Conservation (phyloP, 116 monocot genomes). For the Cymodocea nodosa region DNA sequence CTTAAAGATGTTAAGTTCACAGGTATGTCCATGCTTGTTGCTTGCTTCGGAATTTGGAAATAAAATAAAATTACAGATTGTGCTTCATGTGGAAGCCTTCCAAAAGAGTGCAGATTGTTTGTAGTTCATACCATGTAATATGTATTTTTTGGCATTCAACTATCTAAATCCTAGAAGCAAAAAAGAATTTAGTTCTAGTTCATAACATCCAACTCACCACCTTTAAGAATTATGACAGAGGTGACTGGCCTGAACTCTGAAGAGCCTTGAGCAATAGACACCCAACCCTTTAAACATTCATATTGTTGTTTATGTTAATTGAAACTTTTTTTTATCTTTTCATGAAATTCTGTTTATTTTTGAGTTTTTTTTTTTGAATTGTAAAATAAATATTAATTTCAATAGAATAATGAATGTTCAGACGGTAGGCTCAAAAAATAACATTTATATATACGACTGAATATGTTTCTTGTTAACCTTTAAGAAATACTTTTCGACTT, state of each 20-base stretch:
- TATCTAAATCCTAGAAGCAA: neutral
- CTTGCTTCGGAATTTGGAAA: neutral
- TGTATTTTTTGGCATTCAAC: neutral
- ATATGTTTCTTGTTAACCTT: too few relatives aligned
- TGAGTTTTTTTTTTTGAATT: neutral
- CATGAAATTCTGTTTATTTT: neutral
- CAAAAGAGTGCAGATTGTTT: neutral
- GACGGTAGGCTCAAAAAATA: too few relatives aligned
- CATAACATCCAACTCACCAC: neutral
- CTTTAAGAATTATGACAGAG: neutral
- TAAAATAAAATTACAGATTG: neutral
- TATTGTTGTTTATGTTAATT: neutral
- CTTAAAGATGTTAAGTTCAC: slow-evolving; percentile 87
- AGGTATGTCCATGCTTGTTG: slow-evolving; percentile 25
- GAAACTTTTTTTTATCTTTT: neutral
- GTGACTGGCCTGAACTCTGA: neutral
- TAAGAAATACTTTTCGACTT: too few relatives aligned
- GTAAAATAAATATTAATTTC: neutral
- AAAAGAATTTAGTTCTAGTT: neutral
- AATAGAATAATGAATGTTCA: neutral
- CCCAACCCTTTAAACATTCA: neutral
- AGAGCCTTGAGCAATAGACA: neutral
- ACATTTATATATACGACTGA: too few relatives aligned
- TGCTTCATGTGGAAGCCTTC: neutral
- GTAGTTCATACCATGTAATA: neutral